Evolutionary conservation across 441 rosid species (phyloP), one percentile per base, ranked within the genome.

Genomic region (Croton setiger): DNA sequence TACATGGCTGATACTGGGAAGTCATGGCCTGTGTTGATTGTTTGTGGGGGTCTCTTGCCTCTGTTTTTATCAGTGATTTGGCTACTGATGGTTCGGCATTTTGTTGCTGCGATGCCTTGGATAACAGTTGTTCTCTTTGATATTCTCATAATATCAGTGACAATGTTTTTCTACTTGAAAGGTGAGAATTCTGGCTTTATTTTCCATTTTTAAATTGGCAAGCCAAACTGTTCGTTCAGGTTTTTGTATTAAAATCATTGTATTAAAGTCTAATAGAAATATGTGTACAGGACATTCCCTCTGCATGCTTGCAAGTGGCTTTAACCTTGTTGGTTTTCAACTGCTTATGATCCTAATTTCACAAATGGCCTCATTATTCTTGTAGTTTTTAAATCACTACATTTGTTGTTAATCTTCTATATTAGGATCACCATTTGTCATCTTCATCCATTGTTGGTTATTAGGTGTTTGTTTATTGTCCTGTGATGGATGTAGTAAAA

Each of bases 31-130:
- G 96, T 94, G 15, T 78, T 94, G 80, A 90, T 94, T 62, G 92
- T 92, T 64, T 94, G 98, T 73, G 99, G 99, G 72, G 98, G 97
- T 63, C 86, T 94, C 56, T 77, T 92, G 71, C 99, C 99, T 1
- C 84, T 95, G 53, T 84, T 92, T 82, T 76, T 95, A 65, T 92
- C 99, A 66, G 83, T 95, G 54, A 79, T 95, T 60, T 95, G 98
- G 99, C 81, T 95, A 66, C 86, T 95, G 69, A 80, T 95, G 81
- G 87, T 95, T 77, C 86, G 98, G 15, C 91, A 92, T 79, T 92
- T 95, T 80, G 99, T 95, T 64, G 82, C 87, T 48, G 98, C 96
- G 66, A 95, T 95, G 97, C 99, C 99, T 8, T 95, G 99, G 99
- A 87, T 95, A 69, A 95, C 99, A 4, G 93, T 95, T 67, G 85